Evolutionary conservation across 192 early-diverging fungal genomes (phyloP).

Genomic region (Coemansia sp.): DNA sequence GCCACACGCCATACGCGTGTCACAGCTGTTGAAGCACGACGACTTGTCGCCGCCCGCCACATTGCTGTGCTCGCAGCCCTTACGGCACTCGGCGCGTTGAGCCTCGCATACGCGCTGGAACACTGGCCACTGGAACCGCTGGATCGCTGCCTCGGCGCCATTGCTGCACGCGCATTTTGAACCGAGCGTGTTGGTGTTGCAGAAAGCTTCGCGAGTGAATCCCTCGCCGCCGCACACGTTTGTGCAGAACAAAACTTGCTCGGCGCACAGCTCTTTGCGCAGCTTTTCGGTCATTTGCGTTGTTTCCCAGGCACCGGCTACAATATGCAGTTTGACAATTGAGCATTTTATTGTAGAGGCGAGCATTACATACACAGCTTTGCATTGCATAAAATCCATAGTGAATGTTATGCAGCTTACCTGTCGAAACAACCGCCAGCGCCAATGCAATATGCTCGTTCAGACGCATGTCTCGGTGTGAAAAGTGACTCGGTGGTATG

Average conservation of each 20-base stretch:
- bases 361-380: not conserved
- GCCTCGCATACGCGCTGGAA: constrained; percentile 57
- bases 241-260: constrained; percentile 54
- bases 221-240: constrained; percentile 53
- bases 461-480: constrained; percentile 15
- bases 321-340: not conserved
- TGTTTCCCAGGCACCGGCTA: constrained; percentile 48
- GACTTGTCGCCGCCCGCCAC: constrained; percentile 27
- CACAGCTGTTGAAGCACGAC: constrained; percentile 52
- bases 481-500: constrained; percentile 8
- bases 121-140: constrained; percentile 53
- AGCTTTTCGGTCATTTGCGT: constrained; percentile 50
- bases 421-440: constrained; percentile 23
- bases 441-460: constrained; percentile 27
- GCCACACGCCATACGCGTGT: constrained; percentile 39
- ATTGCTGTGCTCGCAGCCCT: constrained; percentile 35
- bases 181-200: constrained; percentile 49
- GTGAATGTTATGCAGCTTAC: constrained; percentile 11
- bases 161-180: constrained; percentile 51
- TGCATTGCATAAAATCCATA: constrained; percentile 2
- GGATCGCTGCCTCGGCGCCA: constrained; percentile 51
- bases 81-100: constrained; percentile 41
- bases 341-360: not conserved
- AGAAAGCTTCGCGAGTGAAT: constrained; percentile 48
- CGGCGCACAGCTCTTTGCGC: constrained; percentile 54